These are phyloP conservation scores for Coniochaeta pulveracea DNA, from an alignment of 2,329 filamentous ascomycete species.

Conservation along the genomic window DNA sequence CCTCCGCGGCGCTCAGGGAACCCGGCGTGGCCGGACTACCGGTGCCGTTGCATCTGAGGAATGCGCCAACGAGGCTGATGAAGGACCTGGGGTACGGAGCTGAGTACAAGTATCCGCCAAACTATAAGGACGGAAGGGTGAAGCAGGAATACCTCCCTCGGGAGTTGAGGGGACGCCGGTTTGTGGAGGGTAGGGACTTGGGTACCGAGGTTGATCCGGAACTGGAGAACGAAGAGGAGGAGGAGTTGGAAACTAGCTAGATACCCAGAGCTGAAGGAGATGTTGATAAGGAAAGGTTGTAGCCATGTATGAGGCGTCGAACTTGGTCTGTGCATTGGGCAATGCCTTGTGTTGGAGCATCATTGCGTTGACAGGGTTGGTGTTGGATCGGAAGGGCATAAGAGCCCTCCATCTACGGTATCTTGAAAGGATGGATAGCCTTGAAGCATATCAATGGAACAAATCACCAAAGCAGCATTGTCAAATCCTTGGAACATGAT, in stretches of 20 bases:
- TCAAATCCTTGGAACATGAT: too few species aligned
- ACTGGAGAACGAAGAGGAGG: neutral
- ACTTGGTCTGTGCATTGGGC: too few species aligned
- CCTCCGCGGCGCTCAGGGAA: conserved; percentile 66
- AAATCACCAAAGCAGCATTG: too few species aligned
- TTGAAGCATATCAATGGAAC: too few species aligned
- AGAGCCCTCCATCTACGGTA: too few species aligned
- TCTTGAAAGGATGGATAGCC: too few species aligned
- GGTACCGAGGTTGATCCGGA: conserved; percentile 70
- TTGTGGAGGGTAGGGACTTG: conserved; percentile 71
- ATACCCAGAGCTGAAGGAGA: too few species aligned
- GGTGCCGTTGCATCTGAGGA: conserved; percentile 78
- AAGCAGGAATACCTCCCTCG: conserved; percentile 86
- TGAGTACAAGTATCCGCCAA: conserved; percentile 94
- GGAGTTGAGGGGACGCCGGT: conserved; percentile 54
- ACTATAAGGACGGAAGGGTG: conserved; percentile 73
- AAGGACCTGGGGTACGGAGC: conserved; percentile 82
- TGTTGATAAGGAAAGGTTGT: too few species aligned
- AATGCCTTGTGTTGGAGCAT: too few species aligned
- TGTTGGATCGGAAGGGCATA: too few species aligned
- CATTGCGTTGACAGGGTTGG: too few species aligned
- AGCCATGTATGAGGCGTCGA: too few species aligned
- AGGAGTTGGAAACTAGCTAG: neutral
- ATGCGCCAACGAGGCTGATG: conserved; percentile 88
- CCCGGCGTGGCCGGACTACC: conserved; percentile 73